Evolutionary conservation across 75 land plant species (phyloP), one percentile per base, ranked within the genome.

Genomic region (Picea sitchensis): DNA sequence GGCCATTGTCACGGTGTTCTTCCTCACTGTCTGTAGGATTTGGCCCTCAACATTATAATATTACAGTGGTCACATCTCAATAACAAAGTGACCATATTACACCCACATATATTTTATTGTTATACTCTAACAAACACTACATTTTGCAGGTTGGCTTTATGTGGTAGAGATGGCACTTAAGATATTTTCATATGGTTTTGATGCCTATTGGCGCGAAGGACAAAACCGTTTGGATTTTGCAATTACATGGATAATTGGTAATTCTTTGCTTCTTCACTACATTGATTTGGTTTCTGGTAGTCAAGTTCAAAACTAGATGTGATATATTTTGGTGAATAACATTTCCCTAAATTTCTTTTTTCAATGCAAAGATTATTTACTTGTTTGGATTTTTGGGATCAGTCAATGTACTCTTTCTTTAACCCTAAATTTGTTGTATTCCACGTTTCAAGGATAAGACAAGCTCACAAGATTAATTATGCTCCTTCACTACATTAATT

Each of bases 201-300:
- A 80, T 78, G 85, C 84, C n/a, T 94, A 94, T 77, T 94, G 97
- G 97, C 91, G 83, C 64, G 91, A 91, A 73, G 90, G 88, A 21
- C 88, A 85, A 85, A 94, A 94, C 78, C 92, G 86, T 13, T 94
- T 94, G 81, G 97, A 94, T 87, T 94, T 94, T 78, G 68, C 89
- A 36, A 78, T 94, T 58, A 94, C 97, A 47, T 93, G 92, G 87
- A 84, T 91, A 8, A 92, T 93, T 65, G 93, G 96, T 93, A 83
- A 73, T 17, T 38, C 21, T 69, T 38, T 69, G 5, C 47, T 69
- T 20, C 47, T 69, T 38, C 32, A 38, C 7, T 4, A 21, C 31
- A 21, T 65, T 4, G 1, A 15, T 65, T 65, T 64, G 14, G 38
- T 5, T 32, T 5, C 69, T 38, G 17, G n/a, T n/a, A n/a, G 72